phyloP scores from a whole-genome alignment of 2,329 filamentous ascomycete species.

The Colletotrichum euphorbiae region DNA sequence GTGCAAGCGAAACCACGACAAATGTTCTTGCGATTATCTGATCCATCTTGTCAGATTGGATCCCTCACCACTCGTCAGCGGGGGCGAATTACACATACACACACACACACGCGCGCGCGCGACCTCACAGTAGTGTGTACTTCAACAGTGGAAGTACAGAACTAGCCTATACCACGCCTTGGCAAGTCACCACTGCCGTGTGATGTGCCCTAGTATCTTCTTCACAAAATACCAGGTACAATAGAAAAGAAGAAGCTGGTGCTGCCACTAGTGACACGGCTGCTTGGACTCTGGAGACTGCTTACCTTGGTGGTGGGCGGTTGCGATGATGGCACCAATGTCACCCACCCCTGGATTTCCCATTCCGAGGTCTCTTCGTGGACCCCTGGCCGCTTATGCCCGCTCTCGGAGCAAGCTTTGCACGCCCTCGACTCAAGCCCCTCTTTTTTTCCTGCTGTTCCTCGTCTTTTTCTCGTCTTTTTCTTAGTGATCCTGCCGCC shows the following conservation, averaged over 20 bases:
- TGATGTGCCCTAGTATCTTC: neutral
- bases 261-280: neutral
- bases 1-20: neutral
- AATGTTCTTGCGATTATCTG: conserved; percentile 11
- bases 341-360: conserved; percentile 16
- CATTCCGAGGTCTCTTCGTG: conserved; percentile 36
- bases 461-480: conserved; percentile 7
- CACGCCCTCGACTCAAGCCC: conserved; percentile 25
- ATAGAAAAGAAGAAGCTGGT: too few relatives aligned
- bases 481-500: conserved; percentile 34
- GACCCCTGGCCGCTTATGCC: conserved; percentile 22
- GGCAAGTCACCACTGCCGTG: too few relatives aligned
- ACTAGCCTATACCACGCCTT: neutral
- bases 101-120: neutral
- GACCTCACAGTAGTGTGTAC: neutral
- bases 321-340: conserved; percentile 26
- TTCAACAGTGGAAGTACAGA: too few relatives aligned
- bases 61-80: conserved; percentile 14
- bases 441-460: too few relatives aligned
- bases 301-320: too few relatives aligned
- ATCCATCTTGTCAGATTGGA: conserved; percentile 22
- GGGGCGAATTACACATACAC: neutral
- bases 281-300: neutral
- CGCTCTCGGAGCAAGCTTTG: conserved; percentile 38
- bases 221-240: neutral